phyloP scores from a whole-genome alignment of 371 early-diverging fungal genomes.

The Apophysomyces ossiformis region DNA sequence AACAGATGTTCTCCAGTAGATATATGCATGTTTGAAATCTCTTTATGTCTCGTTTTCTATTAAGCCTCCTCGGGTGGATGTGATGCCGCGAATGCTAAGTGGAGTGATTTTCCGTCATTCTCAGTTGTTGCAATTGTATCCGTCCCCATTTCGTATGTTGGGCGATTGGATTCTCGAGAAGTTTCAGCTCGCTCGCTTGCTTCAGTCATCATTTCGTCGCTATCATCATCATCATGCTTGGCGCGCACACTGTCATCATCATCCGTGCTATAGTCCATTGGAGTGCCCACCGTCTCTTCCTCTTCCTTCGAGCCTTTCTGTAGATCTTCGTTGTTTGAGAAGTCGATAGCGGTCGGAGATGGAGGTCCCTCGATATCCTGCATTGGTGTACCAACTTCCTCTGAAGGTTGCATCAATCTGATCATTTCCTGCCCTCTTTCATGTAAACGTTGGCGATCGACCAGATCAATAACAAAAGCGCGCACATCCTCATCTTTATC shows the following conservation, averaged over 20 bases:
- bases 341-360: conserved; percentile 7
- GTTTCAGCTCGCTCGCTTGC: conserved; percentile 5
- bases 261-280: conserved; percentile 29
- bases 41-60: conserved; percentile 6
- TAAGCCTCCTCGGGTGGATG: not conserved
- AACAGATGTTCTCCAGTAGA: conserved; percentile 1
- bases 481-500: conserved; percentile 44
- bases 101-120: not conserved
- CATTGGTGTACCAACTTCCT: conserved; percentile 26
- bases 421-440: conserved; percentile 13
- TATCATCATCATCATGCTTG: conserved; percentile 24
- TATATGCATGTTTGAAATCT: conserved; percentile 1
- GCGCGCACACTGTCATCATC: conserved; percentile 10
- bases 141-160: not conserved
- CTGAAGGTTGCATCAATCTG: conserved; percentile 11
- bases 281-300: conserved; percentile 26
- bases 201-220: conserved; percentile 31
- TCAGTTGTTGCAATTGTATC: not conserved
- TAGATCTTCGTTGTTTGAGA: not conserved
- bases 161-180: not conserved
- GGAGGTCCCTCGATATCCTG: conserved; percentile 22
- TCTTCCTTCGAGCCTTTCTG: conserved; percentile 15
- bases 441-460: conserved; percentile 23
- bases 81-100: not conserved
- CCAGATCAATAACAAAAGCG: conserved; percentile 30